These are phyloP conservation scores for Beta vulgaris DNA, from an alignment of 148 eudicot genomes.

Conservation along the genomic window DNA sequence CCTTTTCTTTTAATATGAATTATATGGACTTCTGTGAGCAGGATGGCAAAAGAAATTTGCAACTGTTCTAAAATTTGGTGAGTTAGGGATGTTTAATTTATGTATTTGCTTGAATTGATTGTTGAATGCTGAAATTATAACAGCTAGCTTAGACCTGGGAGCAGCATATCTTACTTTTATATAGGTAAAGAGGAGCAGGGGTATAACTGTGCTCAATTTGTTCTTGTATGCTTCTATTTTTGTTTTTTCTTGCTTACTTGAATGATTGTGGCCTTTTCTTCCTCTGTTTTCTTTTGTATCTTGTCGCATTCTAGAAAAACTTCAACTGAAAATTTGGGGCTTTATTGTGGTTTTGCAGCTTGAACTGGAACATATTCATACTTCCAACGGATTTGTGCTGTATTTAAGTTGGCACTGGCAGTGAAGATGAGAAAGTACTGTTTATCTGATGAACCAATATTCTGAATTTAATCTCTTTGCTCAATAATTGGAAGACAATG, in stretches of 20 bases:
- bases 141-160: neutral
- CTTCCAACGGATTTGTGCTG: neutral
- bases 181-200: neutral
- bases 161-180: neutral
- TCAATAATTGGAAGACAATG: slow-evolving; percentile 28
- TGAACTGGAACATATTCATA: neutral
- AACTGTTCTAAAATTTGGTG: neutral
- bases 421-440: slow-evolving; percentile 6
- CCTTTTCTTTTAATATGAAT: neutral
- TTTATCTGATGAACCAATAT: slow-evolving; percentile 4
- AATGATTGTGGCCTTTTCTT: neutral
- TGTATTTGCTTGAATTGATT: neutral
- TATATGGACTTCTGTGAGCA: neutral
- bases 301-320: neutral
- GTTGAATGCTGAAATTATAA: neutral
- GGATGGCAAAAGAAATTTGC: neutral
- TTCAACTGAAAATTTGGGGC: neutral
- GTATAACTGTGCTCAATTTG: neutral
- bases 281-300: neutral
- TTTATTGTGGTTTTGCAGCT: slow-evolving; percentile 18
- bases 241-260: neutral
- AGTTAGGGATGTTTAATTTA: neutral
- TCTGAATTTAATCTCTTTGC: neutral
- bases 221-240: neutral
- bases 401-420: neutral